phyloP scores from a whole-genome alignment of 306 rosid species.

The Quercus parvula region DNA sequence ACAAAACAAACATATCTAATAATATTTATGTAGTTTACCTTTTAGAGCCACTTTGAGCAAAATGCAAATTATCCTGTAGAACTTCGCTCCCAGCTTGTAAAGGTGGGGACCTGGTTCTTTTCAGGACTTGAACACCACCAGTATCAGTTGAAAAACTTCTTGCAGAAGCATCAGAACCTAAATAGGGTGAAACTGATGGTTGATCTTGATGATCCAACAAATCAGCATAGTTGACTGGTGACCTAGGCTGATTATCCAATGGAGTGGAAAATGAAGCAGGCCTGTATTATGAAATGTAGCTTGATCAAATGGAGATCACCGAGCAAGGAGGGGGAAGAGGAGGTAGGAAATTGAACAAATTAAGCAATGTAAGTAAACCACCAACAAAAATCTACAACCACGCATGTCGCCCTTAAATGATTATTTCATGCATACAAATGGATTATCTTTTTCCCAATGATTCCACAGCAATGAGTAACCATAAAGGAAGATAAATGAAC shows the following conservation, averaged over 20 bases:
- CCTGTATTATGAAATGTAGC: slow-evolving; percentile 38
- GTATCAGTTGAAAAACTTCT: slow-evolving; percentile 28
- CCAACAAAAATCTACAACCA: slow-evolving; percentile 1
- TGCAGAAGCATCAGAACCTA: slow-evolving; percentile 30
- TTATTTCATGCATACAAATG: too few relatives aligned
- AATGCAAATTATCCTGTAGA: slow-evolving; percentile 20
- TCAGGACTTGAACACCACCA: slow-evolving; percentile 39
- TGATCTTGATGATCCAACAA: slow-evolving; percentile 29
- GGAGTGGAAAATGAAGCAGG: slow-evolving; percentile 31
- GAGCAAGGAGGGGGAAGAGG: neutral
- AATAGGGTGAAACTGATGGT: slow-evolving; percentile 29
- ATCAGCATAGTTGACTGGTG: slow-evolving; percentile 24
- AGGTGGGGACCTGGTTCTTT: slow-evolving; percentile 58
- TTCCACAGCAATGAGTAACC: too few relatives aligned
- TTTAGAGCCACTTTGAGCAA: slow-evolving; percentile 32
- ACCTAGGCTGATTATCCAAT: slow-evolving; percentile 29
- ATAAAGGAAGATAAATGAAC: too few relatives aligned
- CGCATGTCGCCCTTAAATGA: neutral
- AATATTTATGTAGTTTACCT: slow-evolving; percentile 31
- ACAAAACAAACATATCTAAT: neutral
- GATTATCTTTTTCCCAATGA: too few relatives aligned
- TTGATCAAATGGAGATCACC: slow-evolving; percentile 15
- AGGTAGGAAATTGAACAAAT: slow-evolving; percentile 2
- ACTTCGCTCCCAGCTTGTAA: slow-evolving; percentile 18
- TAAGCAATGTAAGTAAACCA: slow-evolving; percentile 7